Evolutionary conservation across 371 early-diverging fungal species (phyloP).

Genomic region (Blakeslea trispora): DNA sequence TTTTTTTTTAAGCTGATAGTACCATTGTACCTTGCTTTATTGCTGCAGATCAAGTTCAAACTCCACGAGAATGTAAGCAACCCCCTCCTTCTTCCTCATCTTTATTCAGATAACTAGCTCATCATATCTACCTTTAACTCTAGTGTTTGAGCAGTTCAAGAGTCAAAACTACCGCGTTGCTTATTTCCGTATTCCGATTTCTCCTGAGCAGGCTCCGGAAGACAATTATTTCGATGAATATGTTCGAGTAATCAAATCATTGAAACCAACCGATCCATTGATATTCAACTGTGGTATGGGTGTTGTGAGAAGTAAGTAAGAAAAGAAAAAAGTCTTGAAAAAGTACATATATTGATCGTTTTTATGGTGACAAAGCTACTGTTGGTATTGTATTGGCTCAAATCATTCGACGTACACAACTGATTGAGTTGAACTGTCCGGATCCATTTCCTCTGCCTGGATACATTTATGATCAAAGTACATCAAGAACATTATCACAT

Average conservation of each 20-base stretch:
- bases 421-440: conserved; percentile 35
- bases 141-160: conserved; percentile 53
- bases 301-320: conserved; percentile 65
- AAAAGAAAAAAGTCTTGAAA: no score
- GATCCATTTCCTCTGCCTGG: conserved; percentile 52
- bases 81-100: no score
- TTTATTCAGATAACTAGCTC: no score
- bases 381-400: conserved; percentile 64
- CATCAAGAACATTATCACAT: conserved; percentile 17
- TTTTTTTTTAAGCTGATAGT: conserved; percentile 40
- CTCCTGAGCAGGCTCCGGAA: conserved; percentile 67
- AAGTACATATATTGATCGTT: not conserved
- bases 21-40: conserved; percentile 64
- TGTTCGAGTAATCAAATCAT: conserved; percentile 46
- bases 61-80: conserved; percentile 54
- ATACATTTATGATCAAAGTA: conserved; percentile 16
- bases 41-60: conserved; percentile 58
- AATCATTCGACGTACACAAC: conserved; percentile 56
- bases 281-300: conserved; percentile 79
- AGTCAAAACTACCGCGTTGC: conserved; percentile 48
- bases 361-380: conserved; percentile 42
- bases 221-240: conserved; percentile 72
- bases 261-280: conserved; percentile 49
- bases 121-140: no score
- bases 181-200: conserved; percentile 66